These are phyloP conservation scores for Epichloe festucae DNA, from an alignment of 2,329 filamentous ascomycete species.

Conservation along the genomic window DNA sequence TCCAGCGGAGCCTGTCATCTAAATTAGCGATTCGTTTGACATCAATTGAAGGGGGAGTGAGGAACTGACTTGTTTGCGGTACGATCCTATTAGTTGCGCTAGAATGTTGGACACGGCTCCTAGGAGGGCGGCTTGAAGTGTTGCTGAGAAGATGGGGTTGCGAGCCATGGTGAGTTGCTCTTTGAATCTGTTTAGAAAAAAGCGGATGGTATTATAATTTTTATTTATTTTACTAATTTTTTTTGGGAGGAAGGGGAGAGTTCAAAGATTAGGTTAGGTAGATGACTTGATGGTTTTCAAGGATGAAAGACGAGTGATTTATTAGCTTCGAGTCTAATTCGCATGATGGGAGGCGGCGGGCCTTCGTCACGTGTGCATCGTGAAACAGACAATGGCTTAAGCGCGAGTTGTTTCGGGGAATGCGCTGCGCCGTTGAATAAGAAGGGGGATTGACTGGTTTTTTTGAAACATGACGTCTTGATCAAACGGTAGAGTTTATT, in stretches of 20 bases:
- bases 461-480: not conserved
- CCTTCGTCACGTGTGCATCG: not conserved
- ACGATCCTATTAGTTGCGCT: constrained; percentile 56
- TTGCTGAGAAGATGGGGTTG: constrained; percentile 41
- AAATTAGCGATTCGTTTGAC: not conserved
- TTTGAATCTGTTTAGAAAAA: too few relatives aligned
- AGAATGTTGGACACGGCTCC: constrained; percentile 58
- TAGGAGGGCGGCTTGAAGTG: constrained; percentile 52
- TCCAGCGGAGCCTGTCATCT: not conserved
- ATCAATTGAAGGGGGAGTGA: not conserved
- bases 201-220: too few relatives aligned
- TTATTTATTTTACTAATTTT: too few relatives aligned
- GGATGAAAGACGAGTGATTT: too few relatives aligned
- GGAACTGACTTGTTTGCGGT: constrained; percentile 42
- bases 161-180: constrained; percentile 18
- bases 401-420: not conserved
- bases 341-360: not conserved
- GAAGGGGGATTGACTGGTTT: not conserved
- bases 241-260: rapidly evolving
- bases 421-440: not conserved
- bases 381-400: not conserved
- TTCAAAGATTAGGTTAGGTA: too few relatives aligned
- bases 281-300: not conserved
- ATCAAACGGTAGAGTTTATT: not conserved
- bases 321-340: too few relatives aligned